Base-by-base conservation (phyloP, 1,284 basidiomycete species). In the Fomitopsis betulina region DNA sequence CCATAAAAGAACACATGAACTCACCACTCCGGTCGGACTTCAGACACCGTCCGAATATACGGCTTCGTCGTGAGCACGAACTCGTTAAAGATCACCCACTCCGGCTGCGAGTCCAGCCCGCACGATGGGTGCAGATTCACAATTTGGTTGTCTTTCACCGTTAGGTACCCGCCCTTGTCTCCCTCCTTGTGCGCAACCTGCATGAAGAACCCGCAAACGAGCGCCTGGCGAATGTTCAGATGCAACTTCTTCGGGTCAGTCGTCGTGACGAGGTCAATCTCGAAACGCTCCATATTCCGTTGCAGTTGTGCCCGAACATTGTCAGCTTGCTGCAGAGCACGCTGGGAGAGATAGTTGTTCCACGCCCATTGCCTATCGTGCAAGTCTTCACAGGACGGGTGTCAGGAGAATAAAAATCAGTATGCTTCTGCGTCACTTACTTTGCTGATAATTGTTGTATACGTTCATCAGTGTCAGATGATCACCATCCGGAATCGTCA, bases 71-170 rank as follows among this genome's bases (percentile, higher is more conserved):
- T 99, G 62, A 98, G 77, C 32, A 98, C 94, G 70, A 99, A 99
- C 74, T 97, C 97, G 72, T 99, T 97, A 81, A 97, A 99, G 42
- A 98, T 74, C 15, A 98, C 94, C 93, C 95, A 99, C 68, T 98
- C 96, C 0, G 96, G 95, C 58, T 89, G 89, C n/a, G 86, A 86
- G 64, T 97, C 93, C 51, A 99, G 77, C 30, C 96, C 94, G 63
- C 94, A 96, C 6, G 91, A 93, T 6, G 96, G 93, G 72, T 99
- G 96, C n/a, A 98, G 78, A 17, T 79, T 79, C 7, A 98, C 96
- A 39, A 93, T 84, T 87, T 93, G 67, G 68, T 96, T 94, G 71
- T 98, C 95, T 76, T 98, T 98, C 63, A 97, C 87, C 0, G 95
- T 98, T 63, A 87, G 69, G 72, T 96, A 96, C 59, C 78, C 82